Evolutionary conservation across 108 stramenopile genomes (phyloP), one percentile per base, ranked within the genome.

Genomic region (Skeletonema menzelii): DNA sequence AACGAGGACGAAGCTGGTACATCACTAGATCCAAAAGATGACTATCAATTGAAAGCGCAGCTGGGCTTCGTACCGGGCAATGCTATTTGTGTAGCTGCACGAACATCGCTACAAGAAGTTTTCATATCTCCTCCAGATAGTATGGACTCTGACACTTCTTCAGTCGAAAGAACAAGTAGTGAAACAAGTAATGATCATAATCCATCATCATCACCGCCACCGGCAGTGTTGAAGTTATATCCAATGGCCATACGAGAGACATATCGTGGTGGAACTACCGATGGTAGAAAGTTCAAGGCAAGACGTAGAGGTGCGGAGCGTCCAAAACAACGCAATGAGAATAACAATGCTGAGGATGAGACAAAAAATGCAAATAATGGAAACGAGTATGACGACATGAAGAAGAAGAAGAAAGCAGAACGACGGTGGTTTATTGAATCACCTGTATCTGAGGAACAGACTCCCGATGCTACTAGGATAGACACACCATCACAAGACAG

Each of bases 61-160:
- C 65, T 94, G 77, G 93, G 91, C 24, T 94, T 78, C 69, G 46
- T 90, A 7, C 93, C 93, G 20, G 93, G 91, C 20, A 94, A 94
- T 73, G 93, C 89, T 0, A 49, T 94, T 11, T 56, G 76, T 31
- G 84, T 91, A 3, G 80, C 71, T 19, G 80, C 88, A 15, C 77
- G 89, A 37, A 38, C 60, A n/a, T 53, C 74, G 3, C 10, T 28
- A 38, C 62, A 83, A 31, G 46, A 53, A 12, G 15, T 4, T 24
- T 42, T 24, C 12, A 13, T 10, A 15, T 27, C 20, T 11, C n/a
- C 30, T 37, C 1, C 35, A n/a, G n/a, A n/a, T n/a, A n/a, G n/a
- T n/a, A n/a, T n/a, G n/a, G n/a, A n/a, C n/a, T n/a, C n/a, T n/a
- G n/a, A n/a, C n/a, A n/a, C n/a, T n/a, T n/a, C n/a, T n/a, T n/a